These are phyloP conservation scores for Trichoderma erinaceum DNA, from an alignment of 495 filamentous ascomycete species.

Conservation along the genomic window DNA sequence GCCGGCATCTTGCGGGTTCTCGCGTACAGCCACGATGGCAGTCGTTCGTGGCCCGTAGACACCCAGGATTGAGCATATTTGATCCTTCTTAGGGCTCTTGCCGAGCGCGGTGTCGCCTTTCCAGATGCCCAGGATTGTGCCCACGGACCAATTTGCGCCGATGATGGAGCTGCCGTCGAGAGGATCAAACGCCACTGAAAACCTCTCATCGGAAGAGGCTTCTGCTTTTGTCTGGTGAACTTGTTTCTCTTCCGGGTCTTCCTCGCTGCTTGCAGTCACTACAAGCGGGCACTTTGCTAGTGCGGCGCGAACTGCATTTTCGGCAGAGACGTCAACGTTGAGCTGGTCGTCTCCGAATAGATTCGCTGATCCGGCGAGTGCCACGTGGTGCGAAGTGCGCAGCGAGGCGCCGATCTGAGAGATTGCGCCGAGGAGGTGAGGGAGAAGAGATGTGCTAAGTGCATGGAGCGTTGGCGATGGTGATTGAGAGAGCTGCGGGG, in stretches of 20 bases:
- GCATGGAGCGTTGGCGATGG: constrained; percentile 1
- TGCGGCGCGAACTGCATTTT: constrained; percentile 37
- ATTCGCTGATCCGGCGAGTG: constrained; percentile 41
- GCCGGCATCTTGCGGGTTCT: constrained; percentile 26
- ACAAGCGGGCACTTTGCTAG: constrained; percentile 37
- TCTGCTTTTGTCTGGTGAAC: not conserved
- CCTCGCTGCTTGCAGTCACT: constrained; percentile 44
- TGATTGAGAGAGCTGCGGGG: not conserved
- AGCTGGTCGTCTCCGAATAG: constrained; percentile 50
- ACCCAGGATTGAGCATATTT: constrained; percentile 43
- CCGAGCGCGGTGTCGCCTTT: constrained; percentile 37
- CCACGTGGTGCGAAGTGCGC: constrained; percentile 34
- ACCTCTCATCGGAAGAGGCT: constrained; percentile 29
- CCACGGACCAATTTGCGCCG: constrained; percentile 48
- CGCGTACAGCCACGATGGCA: constrained; percentile 39
- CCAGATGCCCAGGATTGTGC: constrained; percentile 49
- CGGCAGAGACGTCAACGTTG: constrained; percentile 49
- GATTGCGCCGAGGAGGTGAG: constrained; percentile 34
- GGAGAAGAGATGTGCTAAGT: constrained; percentile 33
- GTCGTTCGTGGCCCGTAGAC: constrained; percentile 48
- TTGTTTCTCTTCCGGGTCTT: constrained; percentile 41
- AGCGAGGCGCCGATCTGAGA: constrained; percentile 31
- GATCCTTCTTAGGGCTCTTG: constrained; percentile 28
- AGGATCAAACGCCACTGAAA: constrained; percentile 51
- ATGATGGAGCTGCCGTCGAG: constrained; percentile 51